Evolutionary conservation across 805 yeast genomes (phyloP), one percentile per base, ranked within the genome.

Genomic region (Lachancea sp.): DNA sequence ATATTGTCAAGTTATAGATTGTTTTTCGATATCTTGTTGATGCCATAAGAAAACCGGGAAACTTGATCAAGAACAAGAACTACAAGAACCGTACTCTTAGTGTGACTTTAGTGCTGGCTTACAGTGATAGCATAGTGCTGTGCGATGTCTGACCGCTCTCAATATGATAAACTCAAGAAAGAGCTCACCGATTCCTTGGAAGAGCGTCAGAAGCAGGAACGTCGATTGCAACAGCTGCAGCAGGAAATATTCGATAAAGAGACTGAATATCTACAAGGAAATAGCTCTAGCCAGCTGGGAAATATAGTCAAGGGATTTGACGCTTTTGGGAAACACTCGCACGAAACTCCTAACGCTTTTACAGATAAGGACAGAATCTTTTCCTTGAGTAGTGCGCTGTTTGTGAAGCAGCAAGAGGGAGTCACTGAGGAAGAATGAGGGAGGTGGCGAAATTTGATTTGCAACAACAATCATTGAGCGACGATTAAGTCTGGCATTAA

Each of bases 261-360:
- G 59, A 79, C 83, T 9, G 76, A 78, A 12, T 90, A 90, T 59
- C 76, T 90, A 38, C 77, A 82, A 7, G 48, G 48, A 15, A 51
- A 50, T 22, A 49, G 49, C 35, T 46, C 51, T n/a, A 46, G 51
- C 12, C 50, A 51, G 22, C 48, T 52, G 12, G 67, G 96, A 0
- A 90, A 87, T 62, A 82, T 91, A 22, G 84, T 88, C n/a, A 83
- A 84, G 51, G 98, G 98, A 1, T 90, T 89, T 56, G 96, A 90
- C 40, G 83, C 79, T 54, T 84, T 85, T 57, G 72, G 82, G 40
- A 85, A 83, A 52, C 64, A 68, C 20, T 51, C 46, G 44, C 60
- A 65, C 34, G 54, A 52, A 20, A 29, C 52, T 12, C 44, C 48
- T 12, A 46, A 48, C 25, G 46, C 72, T 42, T 75, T 76, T 66